Evolutionary conservation across 1,284 basidiomycete genomes (phyloP).

Genomic region (Violaceomyces palustris): DNA sequence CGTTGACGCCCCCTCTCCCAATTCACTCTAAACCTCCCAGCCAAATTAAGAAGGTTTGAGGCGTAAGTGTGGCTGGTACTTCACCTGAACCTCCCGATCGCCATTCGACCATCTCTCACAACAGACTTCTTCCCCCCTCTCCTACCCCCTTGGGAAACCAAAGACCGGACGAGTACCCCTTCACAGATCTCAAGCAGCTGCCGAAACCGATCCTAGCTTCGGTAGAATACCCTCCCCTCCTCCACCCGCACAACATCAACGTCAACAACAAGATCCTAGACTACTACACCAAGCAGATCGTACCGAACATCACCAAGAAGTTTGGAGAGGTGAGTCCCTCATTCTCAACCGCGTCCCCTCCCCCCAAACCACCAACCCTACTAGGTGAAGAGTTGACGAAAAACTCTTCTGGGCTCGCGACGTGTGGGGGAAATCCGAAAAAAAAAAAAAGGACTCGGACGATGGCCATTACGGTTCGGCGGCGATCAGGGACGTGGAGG

Average conservation of each 20-base stretch:
- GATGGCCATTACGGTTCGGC: conserved; percentile 97
- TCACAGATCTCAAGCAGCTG: conserved; percentile 68
- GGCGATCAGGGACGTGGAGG: conserved; percentile 88
- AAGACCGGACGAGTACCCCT: conserved; percentile 90
- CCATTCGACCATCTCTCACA: too few relatives aligned
- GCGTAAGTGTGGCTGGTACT: conserved; percentile 12
- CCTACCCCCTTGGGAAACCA: conserved; percentile 5
- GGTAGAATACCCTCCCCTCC: conserved; percentile 69
- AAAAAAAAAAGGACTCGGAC: conserved; percentile 62
- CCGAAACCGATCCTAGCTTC: conserved; percentile 77
- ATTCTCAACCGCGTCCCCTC: too few relatives aligned
- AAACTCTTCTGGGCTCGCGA: too few relatives aligned
- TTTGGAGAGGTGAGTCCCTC: conserved; percentile 18
- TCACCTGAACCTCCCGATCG: not conserved
- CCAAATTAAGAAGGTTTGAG: conserved; percentile 24
- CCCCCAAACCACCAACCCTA: too few relatives aligned
- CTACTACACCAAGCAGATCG: conserved; percentile 79
- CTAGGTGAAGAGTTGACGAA: too few relatives aligned
- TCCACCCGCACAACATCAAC: conserved; percentile 78
- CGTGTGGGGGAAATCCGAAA: not conserved
- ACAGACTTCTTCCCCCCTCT: not conserved
- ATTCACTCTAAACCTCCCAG: too few relatives aligned
- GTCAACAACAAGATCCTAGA: conserved; percentile 77
- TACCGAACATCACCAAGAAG: conserved; percentile 69
- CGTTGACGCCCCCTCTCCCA: too few relatives aligned